These are phyloP conservation scores for Boletus coccyginus DNA, from an alignment of 768 basidiomycete species.

Conservation along the genomic window DNA sequence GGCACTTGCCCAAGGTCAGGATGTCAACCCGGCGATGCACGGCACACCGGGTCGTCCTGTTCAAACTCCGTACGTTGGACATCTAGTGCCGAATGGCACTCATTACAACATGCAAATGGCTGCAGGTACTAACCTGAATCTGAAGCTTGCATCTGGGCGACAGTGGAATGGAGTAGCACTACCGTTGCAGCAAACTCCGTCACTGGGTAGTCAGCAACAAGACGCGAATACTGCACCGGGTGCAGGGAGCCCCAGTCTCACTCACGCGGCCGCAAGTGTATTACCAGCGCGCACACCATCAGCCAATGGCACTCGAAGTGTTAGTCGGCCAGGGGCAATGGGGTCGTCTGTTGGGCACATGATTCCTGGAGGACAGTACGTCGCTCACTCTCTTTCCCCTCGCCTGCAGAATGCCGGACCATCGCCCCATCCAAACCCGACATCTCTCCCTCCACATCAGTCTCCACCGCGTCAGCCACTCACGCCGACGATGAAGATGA, in stretches of 20 bases:
- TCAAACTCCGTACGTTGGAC: conserved; percentile 30
- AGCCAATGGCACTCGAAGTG: conserved; percentile 53
- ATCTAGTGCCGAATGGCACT: conserved; percentile 25
- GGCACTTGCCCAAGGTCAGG: conserved; percentile 47
- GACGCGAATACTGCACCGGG: conserved; percentile 27
- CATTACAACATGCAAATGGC: conserved; percentile 32
- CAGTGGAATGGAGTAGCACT: conserved; percentile 37
- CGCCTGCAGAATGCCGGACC: conserved; percentile 46
- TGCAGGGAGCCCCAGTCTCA: conserved; percentile 34
- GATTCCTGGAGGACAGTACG: conserved; percentile 40
- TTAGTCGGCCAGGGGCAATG: conserved; percentile 30
- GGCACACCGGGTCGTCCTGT: conserved; percentile 37
- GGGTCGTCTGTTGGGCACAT: conserved; percentile 26
- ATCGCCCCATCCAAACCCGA: conserved; percentile 43
- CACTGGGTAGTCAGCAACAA: conserved; percentile 21
- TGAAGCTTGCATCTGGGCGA: conserved; percentile 38
- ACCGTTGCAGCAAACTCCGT: conserved; percentile 22
- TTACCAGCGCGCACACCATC: conserved; percentile 51
- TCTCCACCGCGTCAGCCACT: conserved; percentile 50
- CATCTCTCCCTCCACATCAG: conserved; percentile 37
- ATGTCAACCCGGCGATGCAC: conserved; percentile 36
- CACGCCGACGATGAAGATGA: conserved; percentile 50
- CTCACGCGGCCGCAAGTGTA: conserved; percentile 34
- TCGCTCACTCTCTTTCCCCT: conserved; percentile 47
- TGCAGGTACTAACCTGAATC: conserved; percentile 26